Evolutionary conservation across 2,329 filamentous ascomycete species (phyloP).

Genomic region (Fusarium coffeatum): DNA sequence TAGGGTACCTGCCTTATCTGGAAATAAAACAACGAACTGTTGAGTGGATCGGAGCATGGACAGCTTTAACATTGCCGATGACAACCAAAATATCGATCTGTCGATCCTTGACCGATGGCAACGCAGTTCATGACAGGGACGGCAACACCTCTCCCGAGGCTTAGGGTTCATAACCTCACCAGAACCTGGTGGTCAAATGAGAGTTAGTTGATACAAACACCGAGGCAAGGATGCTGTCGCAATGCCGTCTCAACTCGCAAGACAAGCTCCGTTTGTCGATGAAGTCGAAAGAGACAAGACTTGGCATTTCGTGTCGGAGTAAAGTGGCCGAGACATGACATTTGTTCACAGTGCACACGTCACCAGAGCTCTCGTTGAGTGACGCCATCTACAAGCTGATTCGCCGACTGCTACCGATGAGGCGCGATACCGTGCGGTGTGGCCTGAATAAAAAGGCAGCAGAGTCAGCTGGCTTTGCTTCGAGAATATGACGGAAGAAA

Average conservation of each 20-base stretch:
- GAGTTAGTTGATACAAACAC: not conserved
- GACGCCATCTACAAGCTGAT: not conserved
- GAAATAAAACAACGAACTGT: not conserved
- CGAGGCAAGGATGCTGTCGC: not conserved
- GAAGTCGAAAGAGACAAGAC: not conserved
- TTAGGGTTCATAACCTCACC: not conserved
- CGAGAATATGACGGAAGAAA: not conserved
- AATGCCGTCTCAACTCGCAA: not conserved
- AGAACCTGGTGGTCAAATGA: not conserved
- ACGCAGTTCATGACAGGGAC: not conserved
- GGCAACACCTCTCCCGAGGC: not conserved
- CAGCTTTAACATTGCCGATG: not conserved
- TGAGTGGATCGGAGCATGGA: not conserved
- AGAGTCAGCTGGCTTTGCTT: not conserved
- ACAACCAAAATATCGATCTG: slow-evolving; percentile 16
- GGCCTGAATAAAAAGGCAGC: not conserved
- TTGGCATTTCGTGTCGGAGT: not conserved
- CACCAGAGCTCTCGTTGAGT: not conserved
- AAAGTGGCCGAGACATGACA: not conserved
- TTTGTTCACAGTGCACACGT: not conserved
- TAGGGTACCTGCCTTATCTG: not conserved
- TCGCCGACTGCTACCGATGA: not conserved
- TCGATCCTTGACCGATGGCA: not conserved
- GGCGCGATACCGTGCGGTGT: not conserved
- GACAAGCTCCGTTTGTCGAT: not conserved